Evolutionary conservation across 441 rosid genomes (phyloP), one percentile per base, ranked within the genome.

Genomic region (Erodium trifolium): DNA sequence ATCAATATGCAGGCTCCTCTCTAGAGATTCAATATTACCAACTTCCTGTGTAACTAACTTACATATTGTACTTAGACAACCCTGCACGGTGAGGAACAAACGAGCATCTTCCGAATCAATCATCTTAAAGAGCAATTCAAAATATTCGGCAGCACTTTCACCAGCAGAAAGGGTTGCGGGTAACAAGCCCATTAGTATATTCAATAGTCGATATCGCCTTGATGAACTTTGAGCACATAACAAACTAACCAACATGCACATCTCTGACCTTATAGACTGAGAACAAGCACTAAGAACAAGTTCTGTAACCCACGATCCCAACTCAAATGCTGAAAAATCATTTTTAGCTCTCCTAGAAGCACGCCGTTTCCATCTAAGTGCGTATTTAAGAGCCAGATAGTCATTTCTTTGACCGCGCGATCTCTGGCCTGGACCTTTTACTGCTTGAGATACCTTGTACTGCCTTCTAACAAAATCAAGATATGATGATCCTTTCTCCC

Each of bases 401-500:
- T 96, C 99, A 65, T 87, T 77, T 84, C 91, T 89, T 72, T 90
- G 98, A 35, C 91, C 71, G 65, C 88, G 89, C 74, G 93, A 86
- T 81, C 85, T 90, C 83, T 85, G 96, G 71, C 86, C 85, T 63
- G 81, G 78, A 79, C 84, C 85, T 80, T 85, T 90, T 68, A 86
- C 86, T 55, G 85, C 82, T 79, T 89, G 98, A 78, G 93, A 90
- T 68, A 84, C 99, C 81, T 87, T 91, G 82, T 92, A 93, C 77
- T 94, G 96, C 83, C 99, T 92, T 85, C 99, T 86, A 76, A 96
- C 99, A 87, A 96, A 96, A 80, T 96, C 99, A 73, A 96, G 86
- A 79, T 96, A 96, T n/a, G 99, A 87, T 72, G 99, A 97, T 78
- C 99, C 99, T 79, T 82, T 89, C 78, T 93, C 98, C 99, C 99